phyloP scores from a whole-genome alignment of 257 asterid genomes.

The Primulina tabacum region DNA sequence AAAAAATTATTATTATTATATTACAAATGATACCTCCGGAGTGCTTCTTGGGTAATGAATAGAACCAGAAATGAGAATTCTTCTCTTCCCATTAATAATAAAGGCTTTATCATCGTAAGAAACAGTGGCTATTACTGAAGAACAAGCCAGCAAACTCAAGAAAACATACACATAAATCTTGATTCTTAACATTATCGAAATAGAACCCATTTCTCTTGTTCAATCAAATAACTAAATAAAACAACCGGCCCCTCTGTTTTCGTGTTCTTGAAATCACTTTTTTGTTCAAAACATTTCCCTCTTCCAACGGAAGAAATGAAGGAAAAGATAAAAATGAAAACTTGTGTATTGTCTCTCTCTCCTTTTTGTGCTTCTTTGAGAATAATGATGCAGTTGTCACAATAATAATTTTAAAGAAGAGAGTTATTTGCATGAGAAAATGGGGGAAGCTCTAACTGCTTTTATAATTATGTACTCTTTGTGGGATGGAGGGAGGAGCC shows the following conservation, averaged over 20 bases:
- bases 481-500: background rate
- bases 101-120: slow-evolving; percentile 62
- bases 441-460: slow-evolving; percentile 39
- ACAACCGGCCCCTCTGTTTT: background rate
- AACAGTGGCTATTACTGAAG: slow-evolving; percentile 40
- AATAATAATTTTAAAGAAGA: background rate
- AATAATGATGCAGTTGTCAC: background rate
- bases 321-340: background rate
- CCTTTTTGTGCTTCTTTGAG: slow-evolving; percentile 13
- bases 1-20: background rate
- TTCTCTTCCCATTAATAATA: slow-evolving; percentile 49
- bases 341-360: background rate
- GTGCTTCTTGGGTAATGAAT: slow-evolving; percentile 69
- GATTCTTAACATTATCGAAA: slow-evolving; percentile 26
- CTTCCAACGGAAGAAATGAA: slow-evolving; percentile 1
- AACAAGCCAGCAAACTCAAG: slow-evolving; percentile 24
- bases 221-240: background rate
- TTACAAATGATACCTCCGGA: slow-evolving; percentile 42
- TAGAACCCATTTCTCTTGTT: slow-evolving; percentile 17
- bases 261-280: background rate
- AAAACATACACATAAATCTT: slow-evolving; percentile 14
- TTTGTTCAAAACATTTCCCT: background rate
- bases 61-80: slow-evolving; percentile 60
- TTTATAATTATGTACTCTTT: slow-evolving; percentile 18
- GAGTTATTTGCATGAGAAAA: slow-evolving; percentile 37